Base-by-base conservation (phyloP, 306 rosid species). In the Dryas drummondii region DNA sequence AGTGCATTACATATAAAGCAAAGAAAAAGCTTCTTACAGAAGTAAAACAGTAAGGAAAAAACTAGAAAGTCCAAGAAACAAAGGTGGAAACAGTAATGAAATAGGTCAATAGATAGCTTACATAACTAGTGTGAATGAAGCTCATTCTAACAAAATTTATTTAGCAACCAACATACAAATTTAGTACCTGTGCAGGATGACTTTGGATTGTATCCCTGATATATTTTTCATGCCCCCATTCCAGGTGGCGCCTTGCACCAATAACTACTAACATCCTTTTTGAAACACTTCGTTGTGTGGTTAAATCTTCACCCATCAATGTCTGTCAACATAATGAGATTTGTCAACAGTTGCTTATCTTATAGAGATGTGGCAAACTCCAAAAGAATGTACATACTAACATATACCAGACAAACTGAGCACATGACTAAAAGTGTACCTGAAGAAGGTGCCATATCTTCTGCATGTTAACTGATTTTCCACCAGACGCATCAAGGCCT, bases 361-460 rank as follows among this genome's bases (percentile, higher is more conserved):
- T 44, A 19, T 54, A 55, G 11, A 71, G 12, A 19, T 45, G 76
- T 45, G 9, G 9, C 53, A 42, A 72, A 3, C 59, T 16, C 47
- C 15, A 60, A 45, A 45, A 27, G 42, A 46, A 48, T 19, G 46
- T 32, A 71, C 54, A 66, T 16, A 22, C 50, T 15, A 64, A 55
- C 73, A 54, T 72, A 19, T 13, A 59, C 45, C 9, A 65, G 64
- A 46, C 44, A 57, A 78, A 65, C 22, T 8, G 26, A 71, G 71
- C 32, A 53, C 76, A 81, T 37, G 74, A 69, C 37, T 15, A 78
- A 2, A 59, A 80, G 71, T 68, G 67, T 63, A 92, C 99, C 97
- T 88, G 96, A 77, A 94, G 83, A 83, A 94, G 93, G 86, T 90
- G 97, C 99, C 99, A 94, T 78, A 94, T 92, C 88, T 94, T 94